phyloP scores from a whole-genome alignment of 2,329 filamentous ascomycete genomes.

The Ilyonectria sp. region DNA sequence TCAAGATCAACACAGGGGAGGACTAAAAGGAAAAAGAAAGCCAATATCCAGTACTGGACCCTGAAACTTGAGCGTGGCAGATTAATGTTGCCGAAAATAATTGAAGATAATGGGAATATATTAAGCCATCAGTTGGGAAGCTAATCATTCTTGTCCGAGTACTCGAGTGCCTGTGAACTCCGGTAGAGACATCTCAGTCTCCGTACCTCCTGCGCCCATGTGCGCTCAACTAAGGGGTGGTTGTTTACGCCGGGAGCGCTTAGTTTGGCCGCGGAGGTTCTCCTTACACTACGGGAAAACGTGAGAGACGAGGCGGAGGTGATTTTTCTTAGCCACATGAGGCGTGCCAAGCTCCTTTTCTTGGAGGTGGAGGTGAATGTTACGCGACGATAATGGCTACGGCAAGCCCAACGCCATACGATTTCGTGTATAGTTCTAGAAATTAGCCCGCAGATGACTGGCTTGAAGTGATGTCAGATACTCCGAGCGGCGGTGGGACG shows the following conservation, averaged over 20 bases:
- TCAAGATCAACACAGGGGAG: conserved; percentile 1
- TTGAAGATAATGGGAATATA: conserved; percentile 4
- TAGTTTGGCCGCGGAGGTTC: conserved; percentile 8
- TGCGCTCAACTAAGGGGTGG: conserved; percentile 14
- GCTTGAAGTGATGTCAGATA: conserved; percentile 6
- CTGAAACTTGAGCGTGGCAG: conserved; percentile 6
- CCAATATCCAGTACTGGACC: conserved; percentile 27
- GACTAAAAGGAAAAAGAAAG: conserved; percentile 2
- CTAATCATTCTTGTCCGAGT: background rate
- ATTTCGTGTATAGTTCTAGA: background rate
- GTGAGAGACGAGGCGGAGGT: conserved; percentile 20
- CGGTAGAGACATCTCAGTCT: conserved; percentile 17
- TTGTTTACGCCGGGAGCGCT: conserved; percentile 13
- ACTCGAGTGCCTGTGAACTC: background rate
- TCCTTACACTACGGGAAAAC: conserved; percentile 19
- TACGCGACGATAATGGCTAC: background rate
- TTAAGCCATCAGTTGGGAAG: background rate
- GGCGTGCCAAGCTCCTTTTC: background rate
- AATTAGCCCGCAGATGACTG: background rate
- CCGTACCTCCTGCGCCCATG: conserved; percentile 4
- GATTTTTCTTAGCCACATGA: background rate
- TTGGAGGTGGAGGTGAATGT: background rate
- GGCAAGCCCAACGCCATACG: background rate
- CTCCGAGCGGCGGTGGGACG: background rate
- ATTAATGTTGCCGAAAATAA: background rate